A percentile compares a stretch with the other conserved stretches of the same genome.
Conservation (phyloP, 306 rosid species). For the Cucurbita argyrosperma region DNA sequence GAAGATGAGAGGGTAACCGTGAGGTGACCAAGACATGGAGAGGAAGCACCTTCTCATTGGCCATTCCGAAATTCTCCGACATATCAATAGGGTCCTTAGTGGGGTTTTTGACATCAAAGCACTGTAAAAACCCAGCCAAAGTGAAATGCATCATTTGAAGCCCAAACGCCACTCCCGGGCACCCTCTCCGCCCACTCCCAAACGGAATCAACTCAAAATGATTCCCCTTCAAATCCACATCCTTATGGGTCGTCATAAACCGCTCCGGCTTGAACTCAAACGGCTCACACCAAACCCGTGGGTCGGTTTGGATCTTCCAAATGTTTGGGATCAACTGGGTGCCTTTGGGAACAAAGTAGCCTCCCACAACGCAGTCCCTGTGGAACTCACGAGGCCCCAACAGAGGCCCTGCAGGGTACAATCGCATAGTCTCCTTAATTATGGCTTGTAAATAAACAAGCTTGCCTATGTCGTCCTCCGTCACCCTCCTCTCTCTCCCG, state of each 20-base stretch:
- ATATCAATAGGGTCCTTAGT: background rate
- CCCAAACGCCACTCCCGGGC: conserved; percentile 16
- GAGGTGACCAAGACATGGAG: background rate
- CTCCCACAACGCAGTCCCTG: conserved; percentile 33
- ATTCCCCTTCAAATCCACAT: conserved; percentile 11
- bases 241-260: conserved; percentile 16
- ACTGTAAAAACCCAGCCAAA: conserved; percentile 8
- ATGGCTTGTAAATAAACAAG: conserved; percentile 30
- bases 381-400: conserved; percentile 14
- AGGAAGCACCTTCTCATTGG: background rate
- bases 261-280: conserved; percentile 22
- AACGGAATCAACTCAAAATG: conserved; percentile 23
- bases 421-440: conserved; percentile 35
- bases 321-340: conserved; percentile 29
- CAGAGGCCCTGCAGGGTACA: conserved; percentile 37
- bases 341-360: conserved; percentile 23
- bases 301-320: conserved; percentile 28
- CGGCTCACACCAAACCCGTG: conserved; percentile 7
- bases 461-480: conserved; percentile 14
- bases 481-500: conserved; percentile 5
- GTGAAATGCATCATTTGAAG: background rate
- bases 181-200: conserved; percentile 27
- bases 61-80: background rate
- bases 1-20: background rate
- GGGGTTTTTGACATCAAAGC: background rate